Conservation (phyloP, 2,329 filamentous ascomycete genomes). For the Alternaria ventricosa region DNA sequence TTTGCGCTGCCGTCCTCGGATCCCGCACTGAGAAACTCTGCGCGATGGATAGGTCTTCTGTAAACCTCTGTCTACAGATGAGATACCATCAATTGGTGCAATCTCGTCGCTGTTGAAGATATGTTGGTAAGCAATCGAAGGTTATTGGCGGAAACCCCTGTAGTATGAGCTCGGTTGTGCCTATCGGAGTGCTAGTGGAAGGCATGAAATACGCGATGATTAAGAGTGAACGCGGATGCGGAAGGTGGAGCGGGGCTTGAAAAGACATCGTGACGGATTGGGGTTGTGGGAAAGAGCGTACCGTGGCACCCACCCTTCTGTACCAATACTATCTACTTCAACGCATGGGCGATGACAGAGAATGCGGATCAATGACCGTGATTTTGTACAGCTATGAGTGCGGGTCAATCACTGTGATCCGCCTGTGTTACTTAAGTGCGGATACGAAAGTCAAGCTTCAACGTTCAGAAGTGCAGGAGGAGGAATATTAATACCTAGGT, state of each 20-base stretch:
- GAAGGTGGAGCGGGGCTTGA: not conserved
- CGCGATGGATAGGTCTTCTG: not conserved
- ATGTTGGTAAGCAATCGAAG: not conserved
- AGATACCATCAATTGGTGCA: not conserved
- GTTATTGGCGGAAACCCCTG: not conserved
- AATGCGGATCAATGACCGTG: not conserved
- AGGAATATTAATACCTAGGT: not conserved
- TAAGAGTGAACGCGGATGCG: not conserved
- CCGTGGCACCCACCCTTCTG: not conserved
- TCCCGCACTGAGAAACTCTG: not conserved
- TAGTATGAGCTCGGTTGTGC: not conserved
- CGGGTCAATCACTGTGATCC: not conserved
- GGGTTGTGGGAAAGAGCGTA: not conserved
- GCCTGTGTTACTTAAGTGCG: not conserved
- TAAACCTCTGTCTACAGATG: not conserved
- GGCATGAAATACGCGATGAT: not conserved
- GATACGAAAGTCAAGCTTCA: not conserved
- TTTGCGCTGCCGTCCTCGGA: not conserved
- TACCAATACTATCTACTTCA: not conserved
- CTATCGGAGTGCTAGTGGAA: not conserved
- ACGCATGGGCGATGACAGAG: not conserved
- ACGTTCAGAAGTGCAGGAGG: not conserved
- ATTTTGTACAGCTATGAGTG: not conserved
- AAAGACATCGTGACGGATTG: not conserved
- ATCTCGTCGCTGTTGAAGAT: not conserved